These are phyloP conservation scores for Juglanconis sp. DNA, from an alignment of 2,329 filamentous ascomycete genomes.

Conservation along the genomic window DNA sequence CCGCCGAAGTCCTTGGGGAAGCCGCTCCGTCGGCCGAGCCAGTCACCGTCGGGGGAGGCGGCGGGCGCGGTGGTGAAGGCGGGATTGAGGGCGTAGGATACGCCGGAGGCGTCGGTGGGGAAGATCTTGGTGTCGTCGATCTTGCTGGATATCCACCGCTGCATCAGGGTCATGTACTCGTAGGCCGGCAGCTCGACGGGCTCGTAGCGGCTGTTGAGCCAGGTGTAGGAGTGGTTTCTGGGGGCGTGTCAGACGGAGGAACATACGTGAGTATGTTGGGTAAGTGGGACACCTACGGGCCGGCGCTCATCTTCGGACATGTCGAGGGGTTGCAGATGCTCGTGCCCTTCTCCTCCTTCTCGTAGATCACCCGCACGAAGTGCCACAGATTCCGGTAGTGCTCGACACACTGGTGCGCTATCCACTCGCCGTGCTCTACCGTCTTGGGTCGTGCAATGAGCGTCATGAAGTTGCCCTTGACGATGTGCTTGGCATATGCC, in stretches of 20 bases:
- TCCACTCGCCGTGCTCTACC: slow-evolving; percentile 82
- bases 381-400: slow-evolving; percentile 78
- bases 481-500: slow-evolving; percentile 69
- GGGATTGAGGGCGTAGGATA: slow-evolving; percentile 52
- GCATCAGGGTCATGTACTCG: slow-evolving; percentile 80
- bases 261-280: background rate
- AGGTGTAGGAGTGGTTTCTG: slow-evolving; percentile 76
- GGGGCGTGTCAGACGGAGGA: slow-evolving; percentile 12
- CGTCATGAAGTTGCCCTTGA: slow-evolving; percentile 90
- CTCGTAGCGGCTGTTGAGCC: slow-evolving; percentile 73
- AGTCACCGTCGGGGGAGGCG: slow-evolving; percentile 48
- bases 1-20: slow-evolving; percentile 75
- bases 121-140: slow-evolving; percentile 76
- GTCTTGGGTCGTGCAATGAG: slow-evolving; percentile 79
- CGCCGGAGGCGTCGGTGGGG: slow-evolving; percentile 65
- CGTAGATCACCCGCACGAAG: slow-evolving; percentile 76
- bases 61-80: slow-evolving; percentile 40
- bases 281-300: slow-evolving; percentile 57
- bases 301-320: slow-evolving; percentile 83
- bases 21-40: slow-evolving; percentile 77
- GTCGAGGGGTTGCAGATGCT: slow-evolving; percentile 73
- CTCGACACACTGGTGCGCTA: slow-evolving; percentile 84
- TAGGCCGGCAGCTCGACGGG: slow-evolving; percentile 77
- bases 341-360: slow-evolving; percentile 65
- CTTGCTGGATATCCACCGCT: slow-evolving; percentile 83